phyloP scores from a whole-genome alignment of 805 yeast genomes.

The Zygoascus tannicola region DNA sequence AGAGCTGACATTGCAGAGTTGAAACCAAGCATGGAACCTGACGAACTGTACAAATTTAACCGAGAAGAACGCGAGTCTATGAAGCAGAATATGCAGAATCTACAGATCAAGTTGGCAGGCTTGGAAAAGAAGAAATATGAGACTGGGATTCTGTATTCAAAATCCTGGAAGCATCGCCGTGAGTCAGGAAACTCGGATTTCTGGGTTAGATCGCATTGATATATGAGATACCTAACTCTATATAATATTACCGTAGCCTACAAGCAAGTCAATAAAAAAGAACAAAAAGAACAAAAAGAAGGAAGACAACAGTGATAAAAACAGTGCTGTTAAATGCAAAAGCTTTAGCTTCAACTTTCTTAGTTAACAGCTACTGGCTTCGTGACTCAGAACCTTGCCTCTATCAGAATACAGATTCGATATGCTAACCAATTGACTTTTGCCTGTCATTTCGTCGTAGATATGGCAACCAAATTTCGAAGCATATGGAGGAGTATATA shows the following conservation, averaged over 20 bases:
- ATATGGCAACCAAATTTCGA: conserved; percentile 38
- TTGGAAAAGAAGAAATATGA: conserved; percentile 16
- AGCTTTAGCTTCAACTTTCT: too few relatives aligned
- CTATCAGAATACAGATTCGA: conserved; percentile 53
- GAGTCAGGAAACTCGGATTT: conserved; percentile 10
- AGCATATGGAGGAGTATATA: conserved; percentile 73
- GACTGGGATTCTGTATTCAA: conserved; percentile 13
- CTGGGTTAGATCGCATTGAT: conserved; percentile 8
- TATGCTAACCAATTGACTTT: conserved; percentile 47
- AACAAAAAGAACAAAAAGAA: too few relatives aligned
- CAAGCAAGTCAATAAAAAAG: too few relatives aligned
- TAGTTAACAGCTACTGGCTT: conserved; percentile 2
- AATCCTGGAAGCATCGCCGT: conserved; percentile 14
- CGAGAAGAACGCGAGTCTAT: background rate
- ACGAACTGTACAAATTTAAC: conserved; percentile 1
- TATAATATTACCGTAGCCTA: too few relatives aligned
- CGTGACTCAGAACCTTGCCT: conserved; percentile 30
- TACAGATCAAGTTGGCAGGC: conserved; percentile 5
- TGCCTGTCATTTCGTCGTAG: conserved; percentile 40
- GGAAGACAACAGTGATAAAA: too few relatives aligned
- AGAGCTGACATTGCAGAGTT: background rate
- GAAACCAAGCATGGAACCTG: conserved; percentile 2
- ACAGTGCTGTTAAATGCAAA: too few relatives aligned
- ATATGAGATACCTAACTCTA: too few relatives aligned
- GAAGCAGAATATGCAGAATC: conserved; percentile 3